A percentile compares a stretch with the other conserved stretches of the same genome.
phyloP scores from a whole-genome alignment of 768 basidiomycete species.

The Russula olivacea region DNA sequence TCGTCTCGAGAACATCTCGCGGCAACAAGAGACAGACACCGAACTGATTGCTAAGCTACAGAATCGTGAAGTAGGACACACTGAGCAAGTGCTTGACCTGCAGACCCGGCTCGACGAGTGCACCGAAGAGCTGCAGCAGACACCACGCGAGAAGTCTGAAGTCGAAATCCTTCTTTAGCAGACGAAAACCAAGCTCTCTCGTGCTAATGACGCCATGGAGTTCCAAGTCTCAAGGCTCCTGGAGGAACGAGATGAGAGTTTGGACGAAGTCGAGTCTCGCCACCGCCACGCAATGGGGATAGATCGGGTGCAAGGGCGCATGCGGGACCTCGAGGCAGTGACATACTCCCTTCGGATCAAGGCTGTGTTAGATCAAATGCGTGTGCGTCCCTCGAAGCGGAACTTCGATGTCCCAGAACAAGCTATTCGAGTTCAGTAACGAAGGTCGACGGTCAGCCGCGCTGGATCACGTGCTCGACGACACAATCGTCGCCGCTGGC shows the following conservation, averaged over 20 bases:
- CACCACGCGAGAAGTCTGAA: constrained; percentile 10
- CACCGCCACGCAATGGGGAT: constrained; percentile 25
- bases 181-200: background rate
- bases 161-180: constrained; percentile 12
- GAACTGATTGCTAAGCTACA: constrained; percentile 6
- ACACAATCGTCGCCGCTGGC: too few species aligned
- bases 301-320: constrained; percentile 17
- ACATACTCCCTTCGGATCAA: constrained; percentile 16
- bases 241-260: constrained; percentile 29
- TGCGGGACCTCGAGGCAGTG: constrained; percentile 16
- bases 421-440: too few species aligned
- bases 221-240: constrained; percentile 15
- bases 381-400: constrained; percentile 19
- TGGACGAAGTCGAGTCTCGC: constrained; percentile 27
- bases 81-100: constrained; percentile 3
- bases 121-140: constrained; percentile 10
- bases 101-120: constrained; percentile 10
- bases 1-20: constrained; percentile 7
- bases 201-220: constrained; percentile 1
- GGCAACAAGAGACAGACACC: constrained; percentile 8
- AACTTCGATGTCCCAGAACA: too few species aligned
- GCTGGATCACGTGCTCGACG: too few species aligned
- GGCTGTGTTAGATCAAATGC: constrained; percentile 8
- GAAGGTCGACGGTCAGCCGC: too few species aligned
- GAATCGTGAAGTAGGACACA: constrained; percentile 1